Conservation (phyloP, 192 early-diverging fungal species). For the Phlyctochytrium arcticum region DNA sequence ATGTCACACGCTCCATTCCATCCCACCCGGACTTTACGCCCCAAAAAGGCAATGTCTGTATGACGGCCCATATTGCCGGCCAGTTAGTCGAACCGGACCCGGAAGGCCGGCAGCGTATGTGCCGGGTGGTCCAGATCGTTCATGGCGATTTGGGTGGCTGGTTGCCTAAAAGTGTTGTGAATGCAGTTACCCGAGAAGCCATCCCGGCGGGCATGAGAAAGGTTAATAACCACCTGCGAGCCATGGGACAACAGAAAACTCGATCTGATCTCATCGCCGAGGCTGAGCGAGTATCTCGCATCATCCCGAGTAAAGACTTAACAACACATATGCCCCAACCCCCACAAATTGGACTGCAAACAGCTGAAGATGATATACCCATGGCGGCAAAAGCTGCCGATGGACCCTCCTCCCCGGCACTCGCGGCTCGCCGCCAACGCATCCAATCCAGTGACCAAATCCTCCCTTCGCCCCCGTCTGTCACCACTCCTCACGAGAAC, state of each 20-base stretch:
- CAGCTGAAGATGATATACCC: no score
- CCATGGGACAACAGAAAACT: constrained; percentile 13
- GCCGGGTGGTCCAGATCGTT: constrained; percentile 37
- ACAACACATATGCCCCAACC: no score
- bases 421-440: neutral
- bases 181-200: constrained; percentile 38
- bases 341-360: no score
- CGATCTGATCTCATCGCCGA: constrained; percentile 8
- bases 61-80: constrained; percentile 39
- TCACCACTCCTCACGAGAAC: neutral
- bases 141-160: constrained; percentile 48
- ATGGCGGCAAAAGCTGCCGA: neutral
- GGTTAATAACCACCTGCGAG: constrained; percentile 28
- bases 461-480: neutral
- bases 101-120: constrained; percentile 18
- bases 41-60: constrained; percentile 25
- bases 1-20: constrained; percentile 38
- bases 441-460: neutral
- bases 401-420: neutral
- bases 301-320: no score
- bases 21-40: constrained; percentile 25
- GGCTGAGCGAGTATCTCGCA: constrained; percentile 7
- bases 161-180: constrained; percentile 34
- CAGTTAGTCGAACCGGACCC: constrained; percentile 33
- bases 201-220: constrained; percentile 37